A percentile compares a stretch with the other conserved stretches of the same genome.
Conservation (phyloP, 805 yeast genomes). For the Starmerella floricola region DNA sequence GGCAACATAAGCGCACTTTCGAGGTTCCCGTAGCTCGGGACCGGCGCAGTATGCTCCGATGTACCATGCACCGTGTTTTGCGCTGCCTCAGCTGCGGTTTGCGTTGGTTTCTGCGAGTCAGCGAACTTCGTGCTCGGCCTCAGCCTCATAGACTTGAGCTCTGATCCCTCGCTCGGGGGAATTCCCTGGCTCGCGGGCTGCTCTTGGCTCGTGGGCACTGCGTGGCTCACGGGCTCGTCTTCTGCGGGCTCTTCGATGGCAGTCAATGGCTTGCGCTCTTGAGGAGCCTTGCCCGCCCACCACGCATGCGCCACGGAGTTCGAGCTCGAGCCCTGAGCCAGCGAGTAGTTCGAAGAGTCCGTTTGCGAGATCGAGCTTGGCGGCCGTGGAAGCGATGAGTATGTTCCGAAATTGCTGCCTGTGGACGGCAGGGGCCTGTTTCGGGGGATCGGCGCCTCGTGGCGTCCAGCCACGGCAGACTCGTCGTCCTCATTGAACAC, state of each 20-base stretch:
- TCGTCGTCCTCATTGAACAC: slow-evolving; percentile 6
- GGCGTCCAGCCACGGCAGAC: background rate
- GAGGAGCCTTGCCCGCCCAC: background rate
- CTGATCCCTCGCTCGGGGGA: background rate
- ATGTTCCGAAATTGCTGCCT: background rate
- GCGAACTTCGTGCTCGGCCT: too few relatives aligned
- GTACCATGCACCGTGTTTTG: too few relatives aligned
- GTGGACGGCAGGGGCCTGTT: slow-evolving; percentile 1
- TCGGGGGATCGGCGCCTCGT: slow-evolving; percentile 7
- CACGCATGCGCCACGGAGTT: background rate
- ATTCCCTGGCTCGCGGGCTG: background rate
- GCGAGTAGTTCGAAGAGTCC: background rate
- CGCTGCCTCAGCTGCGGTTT: too few relatives aligned
- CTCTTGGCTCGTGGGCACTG: too few relatives aligned
- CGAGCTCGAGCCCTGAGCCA: background rate
- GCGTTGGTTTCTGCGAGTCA: too few relatives aligned
- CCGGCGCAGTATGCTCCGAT: too few relatives aligned
- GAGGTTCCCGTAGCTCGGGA: too few relatives aligned
- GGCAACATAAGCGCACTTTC: too few relatives aligned
- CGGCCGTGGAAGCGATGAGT: background rate
- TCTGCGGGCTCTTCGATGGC: slow-evolving; percentile 1
- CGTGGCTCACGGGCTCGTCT: background rate
- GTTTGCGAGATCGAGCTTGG: slow-evolving; percentile 1
- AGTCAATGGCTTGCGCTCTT: background rate
- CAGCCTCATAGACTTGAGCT: background rate